These are phyloP conservation scores for Stevia rebaudiana DNA, from an alignment of 140 eudicot species.

Conservation along the genomic window DNA sequence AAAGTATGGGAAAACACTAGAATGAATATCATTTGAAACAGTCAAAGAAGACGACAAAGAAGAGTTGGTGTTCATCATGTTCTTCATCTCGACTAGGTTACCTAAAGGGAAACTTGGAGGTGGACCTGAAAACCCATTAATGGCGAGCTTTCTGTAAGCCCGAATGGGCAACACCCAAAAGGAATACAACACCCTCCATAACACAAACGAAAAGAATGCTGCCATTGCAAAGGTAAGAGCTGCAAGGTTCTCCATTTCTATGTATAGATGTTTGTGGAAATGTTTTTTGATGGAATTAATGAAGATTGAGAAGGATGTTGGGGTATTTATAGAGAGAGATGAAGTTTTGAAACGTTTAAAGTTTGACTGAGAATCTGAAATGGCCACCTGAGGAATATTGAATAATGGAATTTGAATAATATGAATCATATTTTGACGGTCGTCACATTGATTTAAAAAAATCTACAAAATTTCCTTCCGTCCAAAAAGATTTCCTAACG, in stretches of 20 bases:
- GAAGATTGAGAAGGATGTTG: not conserved
- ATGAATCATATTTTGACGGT: slow-evolving; percentile 15
- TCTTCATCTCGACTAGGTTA: slow-evolving; percentile 55
- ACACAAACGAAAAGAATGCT: slow-evolving; percentile 33
- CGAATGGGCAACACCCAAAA: slow-evolving; percentile 65
- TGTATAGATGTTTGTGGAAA: too few relatives aligned
- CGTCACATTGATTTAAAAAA: slow-evolving; percentile 13
- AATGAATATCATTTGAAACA: slow-evolving; percentile 63
- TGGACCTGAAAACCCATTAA: slow-evolving; percentile 75
- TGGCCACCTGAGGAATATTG: slow-evolving; percentile 30
- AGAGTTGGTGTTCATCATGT: slow-evolving; percentile 9
- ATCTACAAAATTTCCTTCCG: slow-evolving; percentile 13
- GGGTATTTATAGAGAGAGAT: slow-evolving; percentile 39
- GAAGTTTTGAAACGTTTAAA: slow-evolving; percentile 21
- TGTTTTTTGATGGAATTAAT: too few relatives aligned
- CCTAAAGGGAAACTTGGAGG: slow-evolving; percentile 81
- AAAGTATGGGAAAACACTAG: slow-evolving; percentile 68
- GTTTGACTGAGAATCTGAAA: slow-evolving; percentile 25
- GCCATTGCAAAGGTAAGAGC: slow-evolving; percentile 32
- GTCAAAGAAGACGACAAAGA: slow-evolving; percentile 20
- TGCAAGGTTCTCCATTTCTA: slow-evolving; percentile 29
- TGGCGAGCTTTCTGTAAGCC: slow-evolving; percentile 44
- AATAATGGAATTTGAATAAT: not conserved
- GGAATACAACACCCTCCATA: slow-evolving; percentile 43
- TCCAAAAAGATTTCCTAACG: slow-evolving; percentile 12